Percentiles rank a stretch among this genome's conserved stretches.
Conservation (phyloP, 108 stramenopile species). For the Aurantiochytrium sp. region DNA sequence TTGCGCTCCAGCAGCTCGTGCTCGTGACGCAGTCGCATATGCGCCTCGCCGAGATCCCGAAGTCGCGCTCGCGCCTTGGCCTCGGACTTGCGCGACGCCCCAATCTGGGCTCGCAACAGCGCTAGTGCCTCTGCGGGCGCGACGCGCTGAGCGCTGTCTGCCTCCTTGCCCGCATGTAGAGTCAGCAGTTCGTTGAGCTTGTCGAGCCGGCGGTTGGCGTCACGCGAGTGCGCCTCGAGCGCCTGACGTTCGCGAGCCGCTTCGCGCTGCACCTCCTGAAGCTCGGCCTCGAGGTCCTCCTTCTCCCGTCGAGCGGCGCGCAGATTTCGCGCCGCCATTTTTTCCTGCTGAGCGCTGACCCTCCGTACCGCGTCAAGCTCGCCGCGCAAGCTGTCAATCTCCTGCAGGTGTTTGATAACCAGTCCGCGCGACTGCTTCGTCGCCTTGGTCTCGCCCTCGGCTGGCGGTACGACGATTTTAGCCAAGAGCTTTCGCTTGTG, state of each 20-base stretch:
- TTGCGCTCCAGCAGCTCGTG: background rate
- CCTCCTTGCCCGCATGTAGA: background rate
- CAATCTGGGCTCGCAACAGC: background rate
- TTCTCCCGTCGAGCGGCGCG: background rate
- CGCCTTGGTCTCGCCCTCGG: background rate
- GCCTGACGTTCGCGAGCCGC: background rate
- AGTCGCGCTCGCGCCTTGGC: background rate
- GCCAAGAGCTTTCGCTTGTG: background rate
- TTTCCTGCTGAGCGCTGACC: background rate
- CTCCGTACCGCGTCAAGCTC: background rate
- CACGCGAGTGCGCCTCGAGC: background rate
- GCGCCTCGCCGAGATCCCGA: background rate
- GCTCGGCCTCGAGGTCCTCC: background rate
- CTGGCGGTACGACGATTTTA: background rate
- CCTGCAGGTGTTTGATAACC: background rate
- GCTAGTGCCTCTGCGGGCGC: background rate
- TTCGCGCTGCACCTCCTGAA: background rate
- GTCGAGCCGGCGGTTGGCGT: background rate
- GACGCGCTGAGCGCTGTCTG: background rate
- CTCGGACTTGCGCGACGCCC: background rate
- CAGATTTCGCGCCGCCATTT: background rate
- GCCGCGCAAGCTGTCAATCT: background rate
- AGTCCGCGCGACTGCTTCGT: background rate
- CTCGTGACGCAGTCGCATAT: background rate
- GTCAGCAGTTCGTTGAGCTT: constrained; percentile 1